Conservation (phyloP, 495 filamentous ascomycete genomes). For the Lasiosphaeriaceae sp. region DNA sequence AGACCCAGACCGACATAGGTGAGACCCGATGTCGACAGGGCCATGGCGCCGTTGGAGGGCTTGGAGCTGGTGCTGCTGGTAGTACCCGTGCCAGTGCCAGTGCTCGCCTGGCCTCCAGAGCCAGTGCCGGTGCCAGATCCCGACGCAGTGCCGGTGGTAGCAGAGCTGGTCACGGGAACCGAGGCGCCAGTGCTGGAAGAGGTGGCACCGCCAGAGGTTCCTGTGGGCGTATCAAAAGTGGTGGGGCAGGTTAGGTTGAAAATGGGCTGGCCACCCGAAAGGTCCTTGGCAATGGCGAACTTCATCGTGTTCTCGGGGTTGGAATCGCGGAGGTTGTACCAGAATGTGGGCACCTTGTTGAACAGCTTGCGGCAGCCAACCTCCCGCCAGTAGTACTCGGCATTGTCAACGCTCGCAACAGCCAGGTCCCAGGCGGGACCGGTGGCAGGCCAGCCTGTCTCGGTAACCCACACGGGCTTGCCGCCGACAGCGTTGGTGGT, state of each 20-base stretch:
- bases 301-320: slow-evolving; percentile 43
- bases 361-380: slow-evolving; percentile 64
- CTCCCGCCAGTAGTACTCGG: slow-evolving; percentile 68
- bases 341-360: slow-evolving; percentile 64
- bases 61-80: no score
- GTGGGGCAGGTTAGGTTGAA: slow-evolving; percentile 58
- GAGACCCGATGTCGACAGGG: background rate
- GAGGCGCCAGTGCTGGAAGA: slow-evolving; percentile 14
- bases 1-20: slow-evolving; percentile 17
- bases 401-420: slow-evolving; percentile 56
- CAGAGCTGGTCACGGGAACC: slow-evolving; percentile 9
- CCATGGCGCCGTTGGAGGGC: background rate
- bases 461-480: slow-evolving; percentile 51
- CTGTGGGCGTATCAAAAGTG: slow-evolving; percentile 29
- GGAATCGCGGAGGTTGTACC: slow-evolving; percentile 47
- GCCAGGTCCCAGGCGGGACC: slow-evolving; percentile 50
- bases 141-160: background rate
- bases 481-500: slow-evolving; percentile 25
- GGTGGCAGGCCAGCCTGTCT: slow-evolving; percentile 47
- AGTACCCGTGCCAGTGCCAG: no score
- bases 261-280: slow-evolving; percentile 52
- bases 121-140: background rate
- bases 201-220: slow-evolving; percentile 8
- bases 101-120: no score
- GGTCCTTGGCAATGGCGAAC: slow-evolving; percentile 45